Evolutionary conservation across 2,329 filamentous ascomycete species (phyloP).

Genomic region (Fusarium staphyleae): DNA sequence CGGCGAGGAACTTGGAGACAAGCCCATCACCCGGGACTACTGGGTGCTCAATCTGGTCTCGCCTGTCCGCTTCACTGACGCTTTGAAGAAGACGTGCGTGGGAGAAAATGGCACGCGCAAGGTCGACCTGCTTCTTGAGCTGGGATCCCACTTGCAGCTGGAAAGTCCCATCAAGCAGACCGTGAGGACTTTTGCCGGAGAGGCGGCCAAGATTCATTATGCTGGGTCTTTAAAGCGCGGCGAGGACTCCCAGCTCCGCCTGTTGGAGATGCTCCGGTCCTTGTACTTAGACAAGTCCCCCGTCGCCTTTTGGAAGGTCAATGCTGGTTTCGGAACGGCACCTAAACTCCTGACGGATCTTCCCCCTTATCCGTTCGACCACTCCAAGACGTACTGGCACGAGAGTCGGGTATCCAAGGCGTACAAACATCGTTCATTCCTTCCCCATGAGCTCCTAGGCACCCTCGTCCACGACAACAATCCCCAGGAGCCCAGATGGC

Average conservation of each 20-base stretch:
- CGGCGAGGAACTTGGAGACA: not conserved
- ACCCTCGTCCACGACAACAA: not conserved
- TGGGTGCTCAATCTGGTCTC: slow-evolving; percentile 34
- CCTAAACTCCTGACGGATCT: slow-evolving; percentile 29
- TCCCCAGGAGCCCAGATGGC: not conserved
- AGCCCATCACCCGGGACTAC: slow-evolving; percentile 12
- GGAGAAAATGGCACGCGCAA: slow-evolving; percentile 11
- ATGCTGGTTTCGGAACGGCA: too few relatives aligned
- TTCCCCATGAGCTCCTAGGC: too few relatives aligned
- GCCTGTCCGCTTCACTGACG: slow-evolving; percentile 8
- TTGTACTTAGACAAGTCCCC: too few relatives aligned
- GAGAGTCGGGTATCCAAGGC: not conserved
- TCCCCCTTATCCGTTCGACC: slow-evolving; percentile 52
- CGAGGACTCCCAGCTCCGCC: too few relatives aligned
- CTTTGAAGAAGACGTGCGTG: slow-evolving; percentile 9
- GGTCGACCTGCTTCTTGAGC: slow-evolving; percentile 37
- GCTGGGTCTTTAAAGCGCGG: too few relatives aligned
- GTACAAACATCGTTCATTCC: not conserved
- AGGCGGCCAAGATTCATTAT: too few relatives aligned
- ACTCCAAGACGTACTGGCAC: slow-evolving; percentile 27
- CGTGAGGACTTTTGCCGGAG: not conserved
- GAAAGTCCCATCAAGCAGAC: slow-evolving; percentile 49
- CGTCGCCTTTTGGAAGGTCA: too few relatives aligned
- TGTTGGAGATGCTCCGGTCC: too few relatives aligned
- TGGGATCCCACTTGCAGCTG: slow-evolving; percentile 50